These are phyloP conservation scores for Suaeda aralocaspica DNA, from an alignment of 148 eudicot species.

Conservation along the genomic window DNA sequence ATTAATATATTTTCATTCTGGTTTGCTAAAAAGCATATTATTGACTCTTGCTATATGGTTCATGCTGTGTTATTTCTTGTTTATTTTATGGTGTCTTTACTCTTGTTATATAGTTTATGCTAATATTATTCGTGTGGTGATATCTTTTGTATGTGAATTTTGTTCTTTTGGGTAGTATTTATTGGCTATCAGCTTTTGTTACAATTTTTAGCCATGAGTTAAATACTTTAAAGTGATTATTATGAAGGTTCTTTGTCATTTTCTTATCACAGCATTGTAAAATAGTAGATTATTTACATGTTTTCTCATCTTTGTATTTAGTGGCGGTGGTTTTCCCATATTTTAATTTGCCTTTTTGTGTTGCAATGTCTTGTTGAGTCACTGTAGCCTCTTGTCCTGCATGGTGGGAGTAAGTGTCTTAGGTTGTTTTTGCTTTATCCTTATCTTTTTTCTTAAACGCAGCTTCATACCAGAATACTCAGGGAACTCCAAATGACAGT, in stretches of 20 bases:
- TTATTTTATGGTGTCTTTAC: not conserved
- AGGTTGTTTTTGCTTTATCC: constrained; percentile 8
- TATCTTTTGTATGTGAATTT: not conserved
- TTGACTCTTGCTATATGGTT: too few species aligned
- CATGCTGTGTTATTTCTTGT: too few species aligned
- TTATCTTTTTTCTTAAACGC: constrained; percentile 34
- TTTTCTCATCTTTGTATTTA: not conserved
- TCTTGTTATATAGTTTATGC: not conserved
- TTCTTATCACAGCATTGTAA: too few species aligned
- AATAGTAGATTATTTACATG: not conserved
- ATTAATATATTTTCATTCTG: too few species aligned
- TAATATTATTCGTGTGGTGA: not conserved
- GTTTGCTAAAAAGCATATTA: too few species aligned
- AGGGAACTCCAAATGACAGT: constrained; percentile 66
- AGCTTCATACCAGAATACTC: constrained; percentile 71
- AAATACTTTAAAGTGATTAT: too few species aligned
- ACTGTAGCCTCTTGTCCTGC: not conserved
- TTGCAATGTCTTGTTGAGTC: not conserved
- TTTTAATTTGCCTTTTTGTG: not conserved
- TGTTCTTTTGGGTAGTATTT: too few species aligned
- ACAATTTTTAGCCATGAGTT: too few species aligned
- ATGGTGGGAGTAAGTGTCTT: not conserved
- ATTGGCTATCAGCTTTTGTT: too few species aligned
- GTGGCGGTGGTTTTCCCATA: too few species aligned
- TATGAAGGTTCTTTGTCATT: too few species aligned